Evolutionary conservation across 805 yeast species (phyloP).

Genomic region (Candida hispaniensis): DNA sequence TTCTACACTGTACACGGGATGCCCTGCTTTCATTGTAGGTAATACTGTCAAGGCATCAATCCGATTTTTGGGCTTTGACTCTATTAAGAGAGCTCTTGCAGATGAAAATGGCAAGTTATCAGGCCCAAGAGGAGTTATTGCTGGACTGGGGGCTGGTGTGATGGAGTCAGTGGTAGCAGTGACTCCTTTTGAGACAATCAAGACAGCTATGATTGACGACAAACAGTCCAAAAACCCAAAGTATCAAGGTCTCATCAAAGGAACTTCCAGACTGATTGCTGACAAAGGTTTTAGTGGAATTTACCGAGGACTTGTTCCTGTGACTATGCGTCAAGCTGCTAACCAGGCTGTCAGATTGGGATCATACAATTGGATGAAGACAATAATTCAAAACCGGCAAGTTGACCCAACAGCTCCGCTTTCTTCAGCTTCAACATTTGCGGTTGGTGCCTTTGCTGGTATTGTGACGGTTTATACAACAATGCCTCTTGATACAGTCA

Average conservation of each 20-base stretch:
- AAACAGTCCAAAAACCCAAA: slow-evolving; percentile 65
- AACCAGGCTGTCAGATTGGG: slow-evolving; percentile 93
- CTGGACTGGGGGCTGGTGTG: slow-evolving; percentile 97
- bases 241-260: slow-evolving; percentile 52
- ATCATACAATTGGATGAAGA: slow-evolving; percentile 79
- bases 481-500: slow-evolving; percentile 93
- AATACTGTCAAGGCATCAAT: slow-evolving; percentile 96
- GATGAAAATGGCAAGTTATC: slow-evolving; percentile 82
- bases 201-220: slow-evolving; percentile 92
- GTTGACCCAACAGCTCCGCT: slow-evolving; percentile 65
- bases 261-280: slow-evolving; percentile 51
- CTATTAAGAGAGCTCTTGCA: slow-evolving; percentile 62
- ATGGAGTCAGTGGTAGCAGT: slow-evolving; percentile 87
- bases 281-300: slow-evolving; percentile 79
- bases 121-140: slow-evolving; percentile 84
- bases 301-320: slow-evolving; percentile 85
- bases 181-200: slow-evolving; percentile 94
- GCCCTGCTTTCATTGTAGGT: slow-evolving; percentile 93
- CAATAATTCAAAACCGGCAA: slow-evolving; percentile 59
- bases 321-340: slow-evolving; percentile 89
- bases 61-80: slow-evolving; percentile 84
- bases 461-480: slow-evolving; percentile 82
- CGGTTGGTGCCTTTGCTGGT: slow-evolving; percentile 86
- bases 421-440: slow-evolving; percentile 68
- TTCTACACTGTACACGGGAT: slow-evolving; percentile 76